These are phyloP conservation scores for Sporobolomyces pararoseus DNA, from an alignment of 768 basidiomycete species.

Conservation along the genomic window DNA sequence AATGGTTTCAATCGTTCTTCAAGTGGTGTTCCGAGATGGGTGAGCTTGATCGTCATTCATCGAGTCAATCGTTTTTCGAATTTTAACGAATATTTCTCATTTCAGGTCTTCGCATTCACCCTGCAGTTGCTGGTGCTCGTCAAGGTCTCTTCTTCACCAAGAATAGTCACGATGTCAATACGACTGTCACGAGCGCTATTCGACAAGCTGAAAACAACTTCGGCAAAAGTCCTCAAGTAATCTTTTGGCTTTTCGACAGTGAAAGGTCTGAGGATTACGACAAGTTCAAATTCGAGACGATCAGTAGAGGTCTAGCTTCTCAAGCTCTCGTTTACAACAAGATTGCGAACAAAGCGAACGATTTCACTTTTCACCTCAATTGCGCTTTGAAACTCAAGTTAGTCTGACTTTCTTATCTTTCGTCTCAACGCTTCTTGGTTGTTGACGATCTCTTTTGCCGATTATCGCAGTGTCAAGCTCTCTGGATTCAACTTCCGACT, in stretches of 20 bases:
- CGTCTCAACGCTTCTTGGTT: not conserved
- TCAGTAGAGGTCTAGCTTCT: conserved; percentile 5
- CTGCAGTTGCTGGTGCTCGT: not conserved
- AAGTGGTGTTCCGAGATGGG: fast-evolving
- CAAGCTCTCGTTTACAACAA: conserved; percentile 12
- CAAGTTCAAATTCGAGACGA: conserved; percentile 5
- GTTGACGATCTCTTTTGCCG: not conserved
- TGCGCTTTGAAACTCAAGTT: conserved; percentile 13
- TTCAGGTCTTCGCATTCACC: not conserved
- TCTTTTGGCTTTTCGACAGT: conserved; percentile 15
- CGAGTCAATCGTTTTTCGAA: too few relatives aligned
- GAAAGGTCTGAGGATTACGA: conserved; percentile 15
- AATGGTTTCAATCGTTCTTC: not conserved
- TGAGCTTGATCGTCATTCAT: too few relatives aligned
- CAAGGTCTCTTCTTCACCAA: not conserved
- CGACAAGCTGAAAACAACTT: not conserved
- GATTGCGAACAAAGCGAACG: not conserved
- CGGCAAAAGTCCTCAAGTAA: not conserved
- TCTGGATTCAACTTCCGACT: conserved; percentile 4
- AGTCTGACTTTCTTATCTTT: not conserved
- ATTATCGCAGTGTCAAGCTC: conserved; percentile 14
- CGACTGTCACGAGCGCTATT: not conserved
- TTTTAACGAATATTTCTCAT: too few relatives aligned
- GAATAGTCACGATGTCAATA: not conserved
- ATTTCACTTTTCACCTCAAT: conserved; percentile 24